Base-by-base conservation (phyloP, 768 basidiomycete genomes). In the Lentinula aciculospora region DNA sequence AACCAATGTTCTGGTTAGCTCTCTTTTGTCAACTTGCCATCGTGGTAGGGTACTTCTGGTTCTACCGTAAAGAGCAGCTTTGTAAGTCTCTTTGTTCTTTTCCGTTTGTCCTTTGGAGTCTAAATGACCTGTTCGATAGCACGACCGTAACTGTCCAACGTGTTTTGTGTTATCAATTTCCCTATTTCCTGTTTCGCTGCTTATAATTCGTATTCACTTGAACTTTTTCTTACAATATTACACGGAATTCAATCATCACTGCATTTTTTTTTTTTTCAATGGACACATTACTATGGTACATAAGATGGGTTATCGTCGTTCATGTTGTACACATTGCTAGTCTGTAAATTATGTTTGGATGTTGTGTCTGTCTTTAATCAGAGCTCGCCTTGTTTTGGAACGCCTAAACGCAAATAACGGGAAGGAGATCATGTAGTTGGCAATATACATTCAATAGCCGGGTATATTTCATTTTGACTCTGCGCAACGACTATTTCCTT, bases 41-140 rank as follows among this genome's bases (percentile, higher is more conserved):
- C 66, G 92, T 95, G 57, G 71, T 87, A 58, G 94, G 94, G 23
- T 96, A 96, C 75, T 94, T 94, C 77, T 91, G 91, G 91, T 95
- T 96, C 83, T 96, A 95, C 73, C 85, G 94, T 71, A 94, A 93
- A 75, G 94, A 96, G 71, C 94, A 96, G 69, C 82, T 96, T 60
- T 71, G 89, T 89, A 68, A 47, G 88, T 78, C 13, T 34, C 6
- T 4, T 8, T 21, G 21, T 13, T 34, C 19, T 19, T 3, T 23
- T 44, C 21, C 12, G 2, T 21, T 21, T 19, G 21, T 23, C 42
- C 21, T 7, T 9, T 40, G 10, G 42, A 7, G 9, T 23, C 12
- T 9, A 44, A 21, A 0, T 44, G 42, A 9, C 1, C 0, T 10
- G 9, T 44, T 21, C 21, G n/a, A 3, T 44, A 44, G 42, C 42